Evolutionary conservation across 78 protist species (phyloP).

Genomic region (Protostelium mycophagum): DNA sequence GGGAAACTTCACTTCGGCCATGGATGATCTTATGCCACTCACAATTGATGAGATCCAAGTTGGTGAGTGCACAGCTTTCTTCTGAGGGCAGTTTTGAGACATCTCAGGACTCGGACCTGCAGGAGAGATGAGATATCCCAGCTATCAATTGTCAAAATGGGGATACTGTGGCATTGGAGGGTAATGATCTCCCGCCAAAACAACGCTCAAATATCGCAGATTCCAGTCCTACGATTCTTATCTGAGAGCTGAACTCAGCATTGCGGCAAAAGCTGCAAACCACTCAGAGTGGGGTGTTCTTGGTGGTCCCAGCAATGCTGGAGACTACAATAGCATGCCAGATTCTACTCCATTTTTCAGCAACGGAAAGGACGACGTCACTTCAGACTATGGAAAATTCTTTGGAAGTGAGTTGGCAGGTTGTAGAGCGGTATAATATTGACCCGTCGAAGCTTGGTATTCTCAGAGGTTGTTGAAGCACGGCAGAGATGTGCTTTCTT

Average conservation of each 20-base stretch:
- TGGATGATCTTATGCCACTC: slow-evolving; percentile 14
- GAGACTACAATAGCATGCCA: slow-evolving; percentile 68
- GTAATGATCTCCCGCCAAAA: too few relatives aligned
- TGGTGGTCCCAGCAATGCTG: too few relatives aligned
- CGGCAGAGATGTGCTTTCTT: slow-evolving; percentile 29
- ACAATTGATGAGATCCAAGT: slow-evolving; percentile 68
- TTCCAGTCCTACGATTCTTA: too few relatives aligned
- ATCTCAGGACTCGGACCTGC: slow-evolving; percentile 78
- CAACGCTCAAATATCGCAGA: too few relatives aligned
- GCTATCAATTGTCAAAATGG: slow-evolving; percentile 79
- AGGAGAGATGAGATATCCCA: slow-evolving; percentile 90
- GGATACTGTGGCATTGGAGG: slow-evolving; percentile 82
- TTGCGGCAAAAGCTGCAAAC: too few relatives aligned
- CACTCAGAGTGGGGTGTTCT: too few relatives aligned
- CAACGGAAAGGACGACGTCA: slow-evolving; percentile 24
- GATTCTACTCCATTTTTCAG: slow-evolving; percentile 53
- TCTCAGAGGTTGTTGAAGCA: slow-evolving; percentile 31
- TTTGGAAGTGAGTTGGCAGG: slow-evolving; percentile 37
- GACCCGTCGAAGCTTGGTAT: slow-evolving; percentile 59
- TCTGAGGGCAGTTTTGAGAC: background rate
- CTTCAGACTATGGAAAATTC: slow-evolving; percentile 72
- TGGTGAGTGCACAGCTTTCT: background rate
- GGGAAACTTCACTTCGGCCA: slow-evolving; percentile 33
- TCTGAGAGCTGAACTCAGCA: too few relatives aligned
- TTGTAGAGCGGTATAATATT: too few relatives aligned